Evolutionary conservation across 1,284 basidiomycete species (phyloP).

Genomic region (Leccinum subspadiceum): DNA sequence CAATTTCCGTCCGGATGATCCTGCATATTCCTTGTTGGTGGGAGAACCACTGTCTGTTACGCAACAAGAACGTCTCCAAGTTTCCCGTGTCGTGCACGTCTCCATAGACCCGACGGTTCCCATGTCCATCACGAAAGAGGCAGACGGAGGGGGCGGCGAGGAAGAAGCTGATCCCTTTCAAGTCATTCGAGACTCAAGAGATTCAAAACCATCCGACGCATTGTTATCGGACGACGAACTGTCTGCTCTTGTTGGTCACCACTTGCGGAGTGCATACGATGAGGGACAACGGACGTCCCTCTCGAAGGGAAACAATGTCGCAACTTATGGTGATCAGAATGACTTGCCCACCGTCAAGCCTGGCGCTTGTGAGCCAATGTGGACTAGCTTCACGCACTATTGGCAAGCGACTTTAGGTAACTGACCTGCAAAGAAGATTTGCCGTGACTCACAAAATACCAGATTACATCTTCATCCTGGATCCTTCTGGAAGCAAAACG

Average conservation of each 20-base stretch:
- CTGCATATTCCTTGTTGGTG: slow-evolving; percentile 81
- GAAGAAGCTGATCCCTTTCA: slow-evolving; percentile 61
- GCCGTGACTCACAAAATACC: slow-evolving; percentile 11
- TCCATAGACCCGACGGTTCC: slow-evolving; percentile 67
- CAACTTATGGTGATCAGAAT: slow-evolving; percentile 52
- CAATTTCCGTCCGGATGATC: slow-evolving; percentile 87
- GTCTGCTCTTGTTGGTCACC: slow-evolving; percentile 44
- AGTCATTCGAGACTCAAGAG: slow-evolving; percentile 76
- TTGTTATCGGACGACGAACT: slow-evolving; percentile 69
- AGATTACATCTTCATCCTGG: slow-evolving; percentile 87
- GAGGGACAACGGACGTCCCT: slow-evolving; percentile 42
- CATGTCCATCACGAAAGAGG: slow-evolving; percentile 27
- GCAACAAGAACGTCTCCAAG: slow-evolving; percentile 54
- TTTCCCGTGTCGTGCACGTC: slow-evolving; percentile 80
- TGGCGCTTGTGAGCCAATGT: slow-evolving; percentile 72
- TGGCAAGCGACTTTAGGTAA: slow-evolving; percentile 81
- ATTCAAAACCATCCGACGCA: slow-evolving; percentile 62
- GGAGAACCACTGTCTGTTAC: slow-evolving; percentile 52
- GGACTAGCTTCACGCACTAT: slow-evolving; percentile 77
- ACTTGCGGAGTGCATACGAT: slow-evolving; percentile 60
- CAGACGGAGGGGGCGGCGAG: slow-evolving; percentile 46
- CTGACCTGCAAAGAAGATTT: slow-evolving; percentile 7
- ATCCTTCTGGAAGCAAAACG: slow-evolving; percentile 40
- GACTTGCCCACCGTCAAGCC: slow-evolving; percentile 39
- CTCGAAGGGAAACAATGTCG: slow-evolving; percentile 23